Evolutionary conservation across 169 alveolate species (phyloP).

Genomic region (Perkinsus chesapeaki): DNA sequence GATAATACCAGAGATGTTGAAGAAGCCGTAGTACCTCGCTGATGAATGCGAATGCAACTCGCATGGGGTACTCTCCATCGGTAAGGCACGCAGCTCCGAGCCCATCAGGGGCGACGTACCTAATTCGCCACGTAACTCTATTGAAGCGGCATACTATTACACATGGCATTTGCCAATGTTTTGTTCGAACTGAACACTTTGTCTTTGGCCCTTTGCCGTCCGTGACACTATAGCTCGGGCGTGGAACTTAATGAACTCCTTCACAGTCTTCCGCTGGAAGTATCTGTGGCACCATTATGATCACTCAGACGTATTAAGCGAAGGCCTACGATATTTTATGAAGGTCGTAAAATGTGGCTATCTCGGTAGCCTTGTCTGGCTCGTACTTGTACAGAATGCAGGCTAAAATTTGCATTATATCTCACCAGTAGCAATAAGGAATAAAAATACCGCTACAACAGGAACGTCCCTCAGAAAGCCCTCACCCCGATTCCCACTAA

Average conservation of each 20-base stretch:
- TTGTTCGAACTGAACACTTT: slow-evolving; percentile 68
- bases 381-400: not conserved
- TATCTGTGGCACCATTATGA: too few species aligned
- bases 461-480: not conserved
- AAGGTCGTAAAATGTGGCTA: not conserved
- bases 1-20: not conserved
- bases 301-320: too few species aligned
- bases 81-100: slow-evolving; percentile 48
- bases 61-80: slow-evolving; percentile 55
- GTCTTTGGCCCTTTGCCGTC: slow-evolving; percentile 70
- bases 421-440: not conserved
- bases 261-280: slow-evolving; percentile 59
- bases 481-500: not conserved
- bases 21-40: slow-evolving; percentile 33
- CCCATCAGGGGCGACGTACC: slow-evolving; percentile 40
- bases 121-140: slow-evolving; percentile 19
- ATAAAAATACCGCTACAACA: not conserved
- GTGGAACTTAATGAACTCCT: slow-evolving; percentile 57
- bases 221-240: slow-evolving; percentile 62
- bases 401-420: not conserved
- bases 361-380: not conserved
- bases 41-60: slow-evolving; percentile 63
- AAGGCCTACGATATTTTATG: not conserved
- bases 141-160: slow-evolving; percentile 18
- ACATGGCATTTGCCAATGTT: slow-evolving; percentile 59